Base-by-base conservation (phyloP, 139 green algal species). In the Haematococcus sp. region DNA sequence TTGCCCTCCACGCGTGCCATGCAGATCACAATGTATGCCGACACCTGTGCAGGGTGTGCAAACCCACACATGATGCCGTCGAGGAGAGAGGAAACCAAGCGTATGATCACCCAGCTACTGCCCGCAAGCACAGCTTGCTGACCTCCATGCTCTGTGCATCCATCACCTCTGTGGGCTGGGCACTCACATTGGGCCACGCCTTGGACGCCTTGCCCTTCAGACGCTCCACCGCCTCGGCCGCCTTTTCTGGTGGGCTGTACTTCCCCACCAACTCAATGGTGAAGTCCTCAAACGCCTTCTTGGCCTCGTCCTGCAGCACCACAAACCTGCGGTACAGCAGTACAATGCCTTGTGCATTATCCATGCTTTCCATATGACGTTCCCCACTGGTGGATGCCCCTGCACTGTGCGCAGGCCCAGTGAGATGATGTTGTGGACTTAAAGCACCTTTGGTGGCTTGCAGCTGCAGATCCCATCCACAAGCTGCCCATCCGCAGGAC, bases 1-100 rank as follows among this genome's bases (percentile, higher is more conserved):
- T 77, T 79, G 44, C 3, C 40, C 23, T 72, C 68, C 28, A 76
- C 49, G 16, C 82, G 82, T 55, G 83, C 76, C 67, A 83, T 80
- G 78, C 76, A 81, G 58, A 90, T 82, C 19, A 76, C 81, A 23
- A 90, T 81, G 76, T 83, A 83, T 30, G 69, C 73, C 40, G 77
- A 81, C 1, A 82, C 60, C 81, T 86, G 80, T 61, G 22, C 22
- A 15, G 9, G 15, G 55, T 25, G 55, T 7, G n/a, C 25, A 63
- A 30, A 71, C 22, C 9, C 60, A 67, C 17, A n/a, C 5, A 31
- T n/a, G 17, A 7, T 49, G 40, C 40, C 11, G 40, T 49, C 11
- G 7, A 49, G 40, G 40, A 49, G 40, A 49, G 40, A 20, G 32
- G 25, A 23, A 13, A 40, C 68, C 17, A 5, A 71, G 60, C 72